Base-by-base conservation (phyloP, 441 rosid genomes). In the Syzygium syzygioides region DNA sequence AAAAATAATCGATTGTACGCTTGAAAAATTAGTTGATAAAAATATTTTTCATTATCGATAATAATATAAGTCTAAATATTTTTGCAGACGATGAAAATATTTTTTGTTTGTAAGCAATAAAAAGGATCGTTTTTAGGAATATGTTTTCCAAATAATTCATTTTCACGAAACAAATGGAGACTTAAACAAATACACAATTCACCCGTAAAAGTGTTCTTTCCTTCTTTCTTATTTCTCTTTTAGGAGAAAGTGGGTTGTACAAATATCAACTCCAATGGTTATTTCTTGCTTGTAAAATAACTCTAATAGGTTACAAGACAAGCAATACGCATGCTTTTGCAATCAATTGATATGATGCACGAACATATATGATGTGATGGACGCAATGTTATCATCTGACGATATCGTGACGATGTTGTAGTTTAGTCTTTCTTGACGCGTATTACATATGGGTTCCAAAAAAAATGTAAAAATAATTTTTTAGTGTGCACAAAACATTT, bases 371-470 rank as follows among this genome's bases (percentile, higher is more conserved):
- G 80, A 71, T 71, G 48, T 5, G 4, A 17, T 45, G 48, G 9
- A 45, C 48, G 48, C 48, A 45, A 9, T 9, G 0, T 45, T 45
- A 45, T 45, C 48, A 45, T 7, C 9, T 45, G 48, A 7, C 1
- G 9, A 60, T 60, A 71, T 12, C 10, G 11, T 13, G n/a, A 5
- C 5, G 14, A 71, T 12, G 23, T 71, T 23, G n/a, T 12, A 37
- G 6, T 71, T 25, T 7, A 37, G 15, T 37, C 9, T 37, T 37
- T 71, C 28, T 71, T 71, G 23, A 37, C 0, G 15, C 1, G 2
- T 4, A 37, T 9, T 0, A 2, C 0, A 1, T 7, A 26, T 2
- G 14, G 26, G 30, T 4, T 59, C 6, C 64, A 45, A 59, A 26
- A 59, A 57, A 57, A 57, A 26, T 25, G 13, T 23, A 4, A 57